Evolutionary conservation across 2,329 filamentous ascomycete species (phyloP).

Genomic region (Colletotrichum sp.): DNA sequence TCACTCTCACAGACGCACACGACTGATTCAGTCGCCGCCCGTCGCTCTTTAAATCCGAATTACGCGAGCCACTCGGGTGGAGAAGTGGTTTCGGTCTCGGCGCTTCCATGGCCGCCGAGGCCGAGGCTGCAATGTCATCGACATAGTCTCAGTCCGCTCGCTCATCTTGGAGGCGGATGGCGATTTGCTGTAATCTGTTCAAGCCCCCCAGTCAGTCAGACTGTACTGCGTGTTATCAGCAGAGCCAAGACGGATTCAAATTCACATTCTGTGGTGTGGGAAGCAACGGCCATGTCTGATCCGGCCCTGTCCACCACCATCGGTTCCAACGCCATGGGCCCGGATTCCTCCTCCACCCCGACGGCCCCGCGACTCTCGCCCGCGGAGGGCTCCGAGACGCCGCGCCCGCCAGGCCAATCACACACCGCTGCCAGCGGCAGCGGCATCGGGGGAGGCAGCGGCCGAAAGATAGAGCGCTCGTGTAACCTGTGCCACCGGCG

Average conservation of each 20-base stretch:
- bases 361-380: background rate
- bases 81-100: background rate
- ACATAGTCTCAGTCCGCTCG: background rate
- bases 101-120: background rate
- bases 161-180: background rate
- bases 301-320: background rate
- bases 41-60: background rate
- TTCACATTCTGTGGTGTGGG: background rate
- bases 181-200: background rate
- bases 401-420: background rate
- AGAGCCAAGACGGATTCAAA: background rate
- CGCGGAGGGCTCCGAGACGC: background rate
- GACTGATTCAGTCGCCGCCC: background rate
- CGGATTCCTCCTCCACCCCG: background rate
- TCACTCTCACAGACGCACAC: background rate
- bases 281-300: background rate
- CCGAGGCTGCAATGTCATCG: background rate
- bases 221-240: background rate
- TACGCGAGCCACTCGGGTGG: background rate
- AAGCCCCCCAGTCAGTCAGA: background rate
- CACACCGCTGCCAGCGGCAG: background rate
- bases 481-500: conserved; percentile 34
- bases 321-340: background rate
- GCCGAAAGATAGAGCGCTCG: conserved; percentile 28
- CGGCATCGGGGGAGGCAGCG: background rate